phyloP scores from a whole-genome alignment of 495 filamentous ascomycete species.

The Pyrenopolyporus hunteri region DNA sequence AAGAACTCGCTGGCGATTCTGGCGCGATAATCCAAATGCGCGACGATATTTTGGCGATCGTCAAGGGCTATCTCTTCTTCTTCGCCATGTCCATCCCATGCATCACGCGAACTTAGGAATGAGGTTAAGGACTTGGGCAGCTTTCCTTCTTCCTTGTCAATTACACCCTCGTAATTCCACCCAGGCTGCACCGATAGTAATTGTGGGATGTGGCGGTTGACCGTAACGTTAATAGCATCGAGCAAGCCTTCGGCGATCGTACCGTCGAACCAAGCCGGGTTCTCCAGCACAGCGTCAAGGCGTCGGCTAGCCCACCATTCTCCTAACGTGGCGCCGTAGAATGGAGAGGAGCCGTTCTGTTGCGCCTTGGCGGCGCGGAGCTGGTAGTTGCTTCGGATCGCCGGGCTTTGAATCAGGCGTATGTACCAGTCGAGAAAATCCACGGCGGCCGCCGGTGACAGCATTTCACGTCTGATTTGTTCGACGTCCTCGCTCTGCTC shows the following conservation, averaged over 20 bases:
- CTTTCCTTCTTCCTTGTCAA: background rate
- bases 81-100: no score
- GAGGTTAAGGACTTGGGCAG: background rate
- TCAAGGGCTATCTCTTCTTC: no score
- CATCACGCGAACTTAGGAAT: background rate
- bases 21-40: no score
- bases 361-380: background rate
- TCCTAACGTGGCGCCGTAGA: background rate
- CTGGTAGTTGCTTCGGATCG: background rate
- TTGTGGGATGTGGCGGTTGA: background rate
- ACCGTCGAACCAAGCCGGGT: slow-evolving; percentile 11
- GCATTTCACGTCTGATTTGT: background rate
- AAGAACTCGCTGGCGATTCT: no score
- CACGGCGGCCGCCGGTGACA: background rate
- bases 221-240: background rate
- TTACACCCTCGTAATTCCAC: background rate
- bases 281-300: background rate
- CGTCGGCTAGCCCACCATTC: slow-evolving; percentile 6
- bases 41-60: no score
- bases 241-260: background rate
- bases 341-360: background rate
- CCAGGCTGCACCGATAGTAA: background rate
- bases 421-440: slow-evolving; percentile 2
- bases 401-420: background rate
- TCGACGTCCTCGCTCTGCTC: background rate